Percentiles rank a stretch among this genome's conserved stretches.
These are phyloP conservation scores for Naegleria gruberi DNA, from an alignment of 208 protist species.

Conservation along the genomic window DNA sequence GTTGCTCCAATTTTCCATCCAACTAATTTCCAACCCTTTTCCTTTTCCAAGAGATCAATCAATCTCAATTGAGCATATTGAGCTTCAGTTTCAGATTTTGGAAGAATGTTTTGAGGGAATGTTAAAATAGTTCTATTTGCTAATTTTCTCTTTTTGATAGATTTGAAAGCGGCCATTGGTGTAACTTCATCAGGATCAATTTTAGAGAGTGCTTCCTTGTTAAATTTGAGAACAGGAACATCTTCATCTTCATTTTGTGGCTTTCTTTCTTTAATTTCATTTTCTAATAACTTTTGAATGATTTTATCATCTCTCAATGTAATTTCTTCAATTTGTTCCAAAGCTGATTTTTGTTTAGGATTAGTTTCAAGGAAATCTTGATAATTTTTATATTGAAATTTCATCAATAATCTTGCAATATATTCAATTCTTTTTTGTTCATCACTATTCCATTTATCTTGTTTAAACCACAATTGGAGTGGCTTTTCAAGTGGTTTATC, in stretches of 20 bases:
- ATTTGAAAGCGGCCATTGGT: not conserved
- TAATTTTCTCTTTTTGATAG: not conserved
- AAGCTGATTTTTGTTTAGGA: conserved; percentile 1
- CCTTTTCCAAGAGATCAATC: not conserved
- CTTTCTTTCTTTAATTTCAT: not conserved
- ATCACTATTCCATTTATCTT: not conserved
- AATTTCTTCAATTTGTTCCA: not conserved
- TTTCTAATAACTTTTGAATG: not conserved
- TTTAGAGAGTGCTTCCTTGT: not conserved
- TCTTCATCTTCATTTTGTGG: not conserved
- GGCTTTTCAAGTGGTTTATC: not conserved
- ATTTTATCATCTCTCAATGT: not conserved
- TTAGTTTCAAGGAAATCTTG: not conserved
- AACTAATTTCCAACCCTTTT: not conserved
- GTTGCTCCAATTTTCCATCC: conserved; percentile 23
- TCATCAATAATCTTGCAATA: not conserved
- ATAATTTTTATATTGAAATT: not conserved
- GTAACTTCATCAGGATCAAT: not conserved
- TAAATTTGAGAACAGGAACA: not conserved
- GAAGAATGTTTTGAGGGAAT: not conserved
- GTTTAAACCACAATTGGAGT: not conserved
- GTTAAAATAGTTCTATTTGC: not conserved
- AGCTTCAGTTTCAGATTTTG: not conserved
- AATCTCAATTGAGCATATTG: conserved; percentile 9
- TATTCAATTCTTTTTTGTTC: not conserved